A percentile compares a stretch with the other conserved stretches of the same genome.
Evolutionary conservation across 768 basidiomycete species (phyloP).

Genomic region (Agaricus blazei): DNA sequence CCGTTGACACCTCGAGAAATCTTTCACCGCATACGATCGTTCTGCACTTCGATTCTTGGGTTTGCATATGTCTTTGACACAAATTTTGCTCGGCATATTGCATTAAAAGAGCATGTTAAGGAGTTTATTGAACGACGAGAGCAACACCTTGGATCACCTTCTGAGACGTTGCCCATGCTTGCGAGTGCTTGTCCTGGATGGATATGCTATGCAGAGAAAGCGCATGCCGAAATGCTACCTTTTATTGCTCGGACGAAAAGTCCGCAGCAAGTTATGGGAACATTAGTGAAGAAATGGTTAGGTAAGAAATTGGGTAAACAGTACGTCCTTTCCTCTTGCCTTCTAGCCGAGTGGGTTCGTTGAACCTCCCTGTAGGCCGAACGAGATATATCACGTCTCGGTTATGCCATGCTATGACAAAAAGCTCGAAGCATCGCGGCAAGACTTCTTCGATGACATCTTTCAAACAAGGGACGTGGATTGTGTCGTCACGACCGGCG

Average conservation of each 20-base stretch:
- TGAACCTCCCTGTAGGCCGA: conserved; percentile 47
- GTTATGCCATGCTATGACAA: conserved; percentile 99
- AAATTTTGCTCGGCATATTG: conserved; percentile 87
- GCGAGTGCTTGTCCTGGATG: conserved; percentile 97
- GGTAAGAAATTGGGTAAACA: conserved; percentile 56
- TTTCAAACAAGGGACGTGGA: conserved; percentile 91
- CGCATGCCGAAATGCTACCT: conserved; percentile 89
- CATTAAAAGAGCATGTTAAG: conserved; percentile 71
- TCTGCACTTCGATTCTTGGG: conserved; percentile 63
- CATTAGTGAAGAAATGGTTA: conserved; percentile 88
- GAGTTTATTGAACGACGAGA: conserved; percentile 77
- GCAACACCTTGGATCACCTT: conserved; percentile 6
- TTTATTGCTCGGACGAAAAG: conserved; percentile 87
- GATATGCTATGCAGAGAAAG: conserved; percentile 99
- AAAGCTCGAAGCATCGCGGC: conserved; percentile 94
- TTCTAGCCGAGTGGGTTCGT: background rate
- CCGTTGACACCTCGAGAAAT: conserved; percentile 45
- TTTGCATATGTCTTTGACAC: conserved; percentile 89
- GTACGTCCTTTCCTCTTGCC: conserved; percentile 40
- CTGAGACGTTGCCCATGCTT: conserved; percentile 68
- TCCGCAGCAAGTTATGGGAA: conserved; percentile 93
- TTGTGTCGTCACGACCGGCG: conserved; percentile 96
- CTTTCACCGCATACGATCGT: conserved; percentile 66
- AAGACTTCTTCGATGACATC: conserved; percentile 82
- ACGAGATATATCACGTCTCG: conserved; percentile 90